Evolutionary conservation across 2,329 filamentous ascomycete species (phyloP).

Genomic region (Colletotrichum sp.): DNA sequence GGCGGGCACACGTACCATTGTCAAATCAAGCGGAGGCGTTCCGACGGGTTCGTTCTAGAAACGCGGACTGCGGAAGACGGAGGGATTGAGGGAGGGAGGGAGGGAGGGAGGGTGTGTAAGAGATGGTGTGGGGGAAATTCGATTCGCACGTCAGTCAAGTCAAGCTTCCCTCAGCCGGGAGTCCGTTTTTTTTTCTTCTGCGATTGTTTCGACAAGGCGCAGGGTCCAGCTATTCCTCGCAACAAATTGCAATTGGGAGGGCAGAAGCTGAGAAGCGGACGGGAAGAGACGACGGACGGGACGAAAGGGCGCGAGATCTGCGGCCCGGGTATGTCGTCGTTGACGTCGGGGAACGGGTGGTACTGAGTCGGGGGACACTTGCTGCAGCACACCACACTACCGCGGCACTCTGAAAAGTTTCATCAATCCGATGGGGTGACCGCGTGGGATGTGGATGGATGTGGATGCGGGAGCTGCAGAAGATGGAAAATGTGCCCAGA

Average conservation of each 20-base stretch:
- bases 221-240: neutral
- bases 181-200: neutral
- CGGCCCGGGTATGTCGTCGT: neutral
- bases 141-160: neutral
- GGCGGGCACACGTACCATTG: conserved; percentile 11
- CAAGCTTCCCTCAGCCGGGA: neutral
- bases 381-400: neutral
- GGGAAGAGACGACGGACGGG: neutral
- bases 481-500: neutral
- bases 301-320: neutral
- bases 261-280: neutral
- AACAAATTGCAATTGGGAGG: neutral
- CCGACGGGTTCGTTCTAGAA: neutral
- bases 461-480: neutral
- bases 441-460: neutral
- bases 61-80: neutral
- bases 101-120: neutral
- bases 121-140: neutral
- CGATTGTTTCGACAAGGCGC: neutral
- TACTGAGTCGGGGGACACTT: neutral
- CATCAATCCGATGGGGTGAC: conserved; percentile 10
- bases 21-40: neutral
- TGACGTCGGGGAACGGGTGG: neutral
- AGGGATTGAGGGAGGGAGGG: neutral
- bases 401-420: neutral